Evolutionary conservation across 495 filamentous ascomycete genomes (phyloP).

Genomic region (Aspergillus coremiiformis): DNA sequence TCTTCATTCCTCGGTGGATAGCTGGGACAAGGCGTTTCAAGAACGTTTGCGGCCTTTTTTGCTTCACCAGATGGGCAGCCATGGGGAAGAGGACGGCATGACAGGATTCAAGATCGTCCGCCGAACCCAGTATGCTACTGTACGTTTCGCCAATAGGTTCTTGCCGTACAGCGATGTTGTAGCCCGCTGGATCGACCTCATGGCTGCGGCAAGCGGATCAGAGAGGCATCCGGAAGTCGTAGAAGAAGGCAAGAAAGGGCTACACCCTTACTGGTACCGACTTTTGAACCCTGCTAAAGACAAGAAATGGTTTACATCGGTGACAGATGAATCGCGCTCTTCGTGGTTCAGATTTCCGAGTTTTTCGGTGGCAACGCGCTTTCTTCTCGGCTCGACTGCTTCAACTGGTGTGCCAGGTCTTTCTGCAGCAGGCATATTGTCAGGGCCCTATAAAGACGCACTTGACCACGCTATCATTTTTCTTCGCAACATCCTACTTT

Average conservation of each 20-base stretch:
- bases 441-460: slow-evolving; percentile 30
- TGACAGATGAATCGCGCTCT: slow-evolving; percentile 15
- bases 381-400: slow-evolving; percentile 23
- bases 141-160: slow-evolving; percentile 87
- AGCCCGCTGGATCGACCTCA: slow-evolving; percentile 80
- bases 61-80: slow-evolving; percentile 55
- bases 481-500: slow-evolving; percentile 64
- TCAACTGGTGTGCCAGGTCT: slow-evolving; percentile 17
- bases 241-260: slow-evolving; percentile 84
- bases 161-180: slow-evolving; percentile 69
- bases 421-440: slow-evolving; percentile 20
- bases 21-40: slow-evolving; percentile 37
- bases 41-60: slow-evolving; percentile 52
- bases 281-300: slow-evolving; percentile 50
- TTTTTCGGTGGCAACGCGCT: slow-evolving; percentile 32
- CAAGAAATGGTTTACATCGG: slow-evolving; percentile 16
- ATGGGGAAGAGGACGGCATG: slow-evolving; percentile 39
- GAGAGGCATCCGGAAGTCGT: slow-evolving; percentile 69
- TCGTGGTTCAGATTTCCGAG: slow-evolving; percentile 39
- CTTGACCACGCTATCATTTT: slow-evolving; percentile 59
- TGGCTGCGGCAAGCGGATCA: slow-evolving; percentile 58
- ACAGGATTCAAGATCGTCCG: slow-evolving; percentile 44
- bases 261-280: slow-evolving; percentile 73
- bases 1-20: slow-evolving; percentile 48
- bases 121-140: slow-evolving; percentile 70